Conservation (phyloP, 2,329 filamentous ascomycete species). For the Stagonosporopsis cucurbitacearum region DNA sequence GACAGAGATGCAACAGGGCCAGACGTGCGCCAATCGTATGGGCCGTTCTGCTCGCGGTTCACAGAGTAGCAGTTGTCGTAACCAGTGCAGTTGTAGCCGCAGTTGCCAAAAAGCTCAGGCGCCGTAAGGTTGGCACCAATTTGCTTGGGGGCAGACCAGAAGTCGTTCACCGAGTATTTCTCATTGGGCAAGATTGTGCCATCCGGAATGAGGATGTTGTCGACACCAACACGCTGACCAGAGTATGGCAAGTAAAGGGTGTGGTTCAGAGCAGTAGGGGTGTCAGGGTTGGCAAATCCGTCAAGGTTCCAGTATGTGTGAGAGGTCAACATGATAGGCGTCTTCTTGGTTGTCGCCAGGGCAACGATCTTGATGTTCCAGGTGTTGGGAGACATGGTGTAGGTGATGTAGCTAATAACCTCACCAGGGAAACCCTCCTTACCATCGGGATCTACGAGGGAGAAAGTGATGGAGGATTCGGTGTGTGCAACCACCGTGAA, state of each 20-base stretch:
- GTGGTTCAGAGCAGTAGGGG: conserved; percentile 70
- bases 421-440: conserved; percentile 80
- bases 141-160: conserved; percentile 82
- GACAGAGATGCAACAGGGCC: conserved; percentile 70
- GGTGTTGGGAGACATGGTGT: conserved; percentile 68
- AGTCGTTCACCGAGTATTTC: conserved; percentile 74
- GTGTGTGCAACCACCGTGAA: conserved; percentile 77
- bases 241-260: conserved; percentile 76
- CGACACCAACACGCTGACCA: conserved; percentile 70
- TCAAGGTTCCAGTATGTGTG: conserved; percentile 85
- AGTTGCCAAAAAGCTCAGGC: conserved; percentile 72
- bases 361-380: conserved; percentile 79
- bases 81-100: conserved; percentile 80
- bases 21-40: conserved; percentile 68
- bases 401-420: conserved; percentile 76
- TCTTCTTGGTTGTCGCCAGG: conserved; percentile 73
- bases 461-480: conserved; percentile 73
- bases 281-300: conserved; percentile 76
- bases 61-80: conserved; percentile 80
- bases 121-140: conserved; percentile 73
- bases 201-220: conserved; percentile 59
- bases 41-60: conserved; percentile 64
- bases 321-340: conserved; percentile 81
- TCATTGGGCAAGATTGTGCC: conserved; percentile 72
- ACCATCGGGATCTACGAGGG: conserved; percentile 73